phyloP scores from a whole-genome alignment of 2,329 filamentous ascomycete genomes.

The Epichloe festucae region DNA sequence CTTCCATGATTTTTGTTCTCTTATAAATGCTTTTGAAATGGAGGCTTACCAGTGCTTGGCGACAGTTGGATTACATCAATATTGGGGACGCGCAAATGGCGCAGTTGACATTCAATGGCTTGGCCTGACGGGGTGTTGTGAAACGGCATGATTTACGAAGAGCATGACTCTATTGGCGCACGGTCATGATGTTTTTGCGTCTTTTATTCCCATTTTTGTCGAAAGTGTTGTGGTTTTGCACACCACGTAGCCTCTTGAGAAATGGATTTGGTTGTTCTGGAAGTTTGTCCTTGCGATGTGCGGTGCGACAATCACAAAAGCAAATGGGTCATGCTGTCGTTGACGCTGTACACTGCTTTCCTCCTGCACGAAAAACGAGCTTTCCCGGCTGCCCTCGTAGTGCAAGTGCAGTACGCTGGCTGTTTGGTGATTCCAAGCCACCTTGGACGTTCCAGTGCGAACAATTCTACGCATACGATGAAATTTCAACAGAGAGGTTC shows the following conservation, averaged over 20 bases:
- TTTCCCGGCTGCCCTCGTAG: too few relatives aligned
- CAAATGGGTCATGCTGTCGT: neutral
- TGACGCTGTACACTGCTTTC: neutral
- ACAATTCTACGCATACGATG: too few relatives aligned
- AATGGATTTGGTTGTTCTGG: too few relatives aligned
- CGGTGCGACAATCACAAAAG: neutral
- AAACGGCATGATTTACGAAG: neutral
- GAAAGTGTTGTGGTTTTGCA: neutral
- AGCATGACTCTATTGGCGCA: neutral
- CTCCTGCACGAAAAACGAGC: too few relatives aligned
- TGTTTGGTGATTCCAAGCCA: too few relatives aligned
- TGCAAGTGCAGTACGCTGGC: too few relatives aligned
- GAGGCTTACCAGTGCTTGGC: constrained; percentile 2
- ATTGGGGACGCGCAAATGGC: constrained; percentile 26
- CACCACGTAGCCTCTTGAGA: neutral
- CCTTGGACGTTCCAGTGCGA: too few relatives aligned
- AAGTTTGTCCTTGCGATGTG: too few relatives aligned
- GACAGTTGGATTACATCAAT: constrained; percentile 31
- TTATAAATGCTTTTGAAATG: constrained; percentile 3
- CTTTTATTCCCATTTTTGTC: neutral
- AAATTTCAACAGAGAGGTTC: too few relatives aligned
- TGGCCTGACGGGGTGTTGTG: constrained; percentile 11
- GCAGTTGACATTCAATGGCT: constrained; percentile 25
- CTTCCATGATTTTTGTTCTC: neutral
- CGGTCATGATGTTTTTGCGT: neutral